Percentiles rank a stretch among this genome's conserved stretches.
Evolutionary conservation across 2,329 filamentous ascomycete genomes (phyloP).

Genomic region (Celoporthe dispersa): DNA sequence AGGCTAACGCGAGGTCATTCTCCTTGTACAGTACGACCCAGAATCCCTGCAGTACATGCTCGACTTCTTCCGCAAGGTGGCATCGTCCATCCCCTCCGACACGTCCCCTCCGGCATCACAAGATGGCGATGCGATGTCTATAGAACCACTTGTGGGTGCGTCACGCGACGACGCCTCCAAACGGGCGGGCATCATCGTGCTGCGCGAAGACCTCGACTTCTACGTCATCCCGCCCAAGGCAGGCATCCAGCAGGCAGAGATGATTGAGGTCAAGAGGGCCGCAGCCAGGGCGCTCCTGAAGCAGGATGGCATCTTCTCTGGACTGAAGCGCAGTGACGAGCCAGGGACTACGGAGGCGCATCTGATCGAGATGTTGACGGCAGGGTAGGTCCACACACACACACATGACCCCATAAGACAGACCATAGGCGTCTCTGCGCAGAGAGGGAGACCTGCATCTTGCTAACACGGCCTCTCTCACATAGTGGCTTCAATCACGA

Average conservation of each 20-base stretch:
- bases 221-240: slow-evolving; percentile 89
- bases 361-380: slow-evolving; percentile 98
- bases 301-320: slow-evolving; percentile 95
- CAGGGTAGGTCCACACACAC: slow-evolving; percentile 70
- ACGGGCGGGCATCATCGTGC: slow-evolving; percentile 95
- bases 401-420: not conserved
- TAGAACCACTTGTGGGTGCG: slow-evolving; percentile 72
- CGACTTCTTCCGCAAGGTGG: slow-evolving; percentile 95
- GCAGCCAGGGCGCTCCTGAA: slow-evolving; percentile 83
- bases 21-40: slow-evolving; percentile 80
- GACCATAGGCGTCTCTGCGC: not conserved
- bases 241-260: slow-evolving; percentile 84
- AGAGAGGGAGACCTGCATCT: not conserved
- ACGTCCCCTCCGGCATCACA: slow-evolving; percentile 68
- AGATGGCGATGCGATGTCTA: slow-evolving; percentile 67
- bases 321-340: slow-evolving; percentile 92
- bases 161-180: slow-evolving; percentile 77
- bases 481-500: slow-evolving; percentile 92
- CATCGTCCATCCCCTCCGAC: slow-evolving; percentile 88
- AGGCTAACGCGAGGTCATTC: slow-evolving; percentile 11
- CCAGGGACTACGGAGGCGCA: slow-evolving; percentile 96
- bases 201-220: slow-evolving; percentile 95
- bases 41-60: slow-evolving; percentile 98
- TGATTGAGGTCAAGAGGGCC: slow-evolving; percentile 95
- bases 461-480: slow-evolving; percentile 9